Evolutionary conservation across 2,329 filamentous ascomycete genomes (phyloP), one percentile per base, ranked within the genome.

Genomic region (Sclerotinia spermophila): DNA sequence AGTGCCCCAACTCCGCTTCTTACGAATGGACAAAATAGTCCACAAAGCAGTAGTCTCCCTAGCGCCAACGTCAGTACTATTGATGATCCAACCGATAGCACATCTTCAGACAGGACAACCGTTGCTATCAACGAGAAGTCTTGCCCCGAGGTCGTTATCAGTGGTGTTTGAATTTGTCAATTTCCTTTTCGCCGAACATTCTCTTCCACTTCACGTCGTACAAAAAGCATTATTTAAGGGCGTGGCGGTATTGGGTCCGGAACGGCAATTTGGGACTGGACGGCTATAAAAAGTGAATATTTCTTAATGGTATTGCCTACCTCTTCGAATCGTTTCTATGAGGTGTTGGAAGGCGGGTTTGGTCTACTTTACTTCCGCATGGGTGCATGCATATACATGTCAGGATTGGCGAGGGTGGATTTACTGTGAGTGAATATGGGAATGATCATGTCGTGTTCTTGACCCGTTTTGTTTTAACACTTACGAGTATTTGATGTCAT

Each of bases 21-120:
- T 68, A 91, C 89, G 2, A 90, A 86, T 75, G 90, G 90, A 75
- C 87, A 87, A 53, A 91, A 91, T 77, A 92, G 88, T 73, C 89
- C 89, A 2, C 87, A 89, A 75, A 92, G 87, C 78, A 89, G 84
- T 78, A 89, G 86, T 72, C 84, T 89, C 3, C 86, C 89, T 6
- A 92, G 89, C 79, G 87, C 88, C 3, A 87, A 84, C 73, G 84
- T 84, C 51, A 89, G 88, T 76, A 86, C 75, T 24, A 78, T 78
- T 48, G 77, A 79, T 30, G 77, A 77, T 24, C 71, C 76, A 30
- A 72, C 72, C 33, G 77, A 77, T 45, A 71, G 68, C 55, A 64
- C 72, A 42, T 73, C 72, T 33, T 73, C 73, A n/a, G 72, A 72
- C 33, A 76, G 77, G 56, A 73, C 71, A 10, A 61, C 70, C 13